A percentile compares a stretch with the other conserved stretches of the same genome.
phyloP scores from a whole-genome alignment of 1,284 basidiomycete genomes.

The Coniferiporia sulphurascens region DNA sequence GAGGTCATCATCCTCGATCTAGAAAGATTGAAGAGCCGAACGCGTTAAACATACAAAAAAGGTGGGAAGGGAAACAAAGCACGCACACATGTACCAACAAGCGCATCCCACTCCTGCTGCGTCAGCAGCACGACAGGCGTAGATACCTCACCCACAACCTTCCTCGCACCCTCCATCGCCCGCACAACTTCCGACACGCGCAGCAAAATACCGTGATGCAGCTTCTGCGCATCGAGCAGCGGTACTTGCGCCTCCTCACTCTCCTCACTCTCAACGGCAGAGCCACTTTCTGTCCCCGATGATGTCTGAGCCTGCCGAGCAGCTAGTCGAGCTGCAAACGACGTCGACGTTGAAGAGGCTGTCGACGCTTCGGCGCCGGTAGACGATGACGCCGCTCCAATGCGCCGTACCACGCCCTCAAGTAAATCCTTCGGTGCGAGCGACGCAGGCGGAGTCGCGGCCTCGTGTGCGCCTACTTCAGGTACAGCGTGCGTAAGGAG shows the following conservation, averaged over 20 bases:
- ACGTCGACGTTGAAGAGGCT: not conserved
- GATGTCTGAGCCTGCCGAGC: not conserved
- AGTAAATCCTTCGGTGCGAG: not conserved
- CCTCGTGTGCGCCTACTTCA: not conserved
- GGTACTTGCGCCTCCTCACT: not conserved
- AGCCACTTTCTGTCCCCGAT: not conserved
- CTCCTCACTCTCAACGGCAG: not conserved
- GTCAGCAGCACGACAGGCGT: slow-evolving; percentile 40
- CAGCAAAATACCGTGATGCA: slow-evolving; percentile 9
- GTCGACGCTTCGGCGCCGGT: not conserved
- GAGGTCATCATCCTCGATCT: slow-evolving; percentile 34
- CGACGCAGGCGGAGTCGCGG: not conserved
- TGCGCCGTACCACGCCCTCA: not conserved
- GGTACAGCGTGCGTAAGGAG: slow-evolving; percentile 10
- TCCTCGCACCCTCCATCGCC: slow-evolving; percentile 2
- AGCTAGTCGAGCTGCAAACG: slow-evolving; percentile 7
- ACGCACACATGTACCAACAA: slow-evolving; percentile 37
- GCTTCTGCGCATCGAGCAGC: not conserved
- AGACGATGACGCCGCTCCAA: not conserved
- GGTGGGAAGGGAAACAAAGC: slow-evolving; percentile 23
- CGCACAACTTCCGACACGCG: slow-evolving; percentile 8
- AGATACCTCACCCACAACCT: not conserved
- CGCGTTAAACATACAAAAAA: slow-evolving; percentile 1
- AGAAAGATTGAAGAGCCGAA: not conserved
- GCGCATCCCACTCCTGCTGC: slow-evolving; percentile 45